Evolutionary conservation across 306 rosid species (phyloP).

Genomic region (Nissolia schottii): DNA sequence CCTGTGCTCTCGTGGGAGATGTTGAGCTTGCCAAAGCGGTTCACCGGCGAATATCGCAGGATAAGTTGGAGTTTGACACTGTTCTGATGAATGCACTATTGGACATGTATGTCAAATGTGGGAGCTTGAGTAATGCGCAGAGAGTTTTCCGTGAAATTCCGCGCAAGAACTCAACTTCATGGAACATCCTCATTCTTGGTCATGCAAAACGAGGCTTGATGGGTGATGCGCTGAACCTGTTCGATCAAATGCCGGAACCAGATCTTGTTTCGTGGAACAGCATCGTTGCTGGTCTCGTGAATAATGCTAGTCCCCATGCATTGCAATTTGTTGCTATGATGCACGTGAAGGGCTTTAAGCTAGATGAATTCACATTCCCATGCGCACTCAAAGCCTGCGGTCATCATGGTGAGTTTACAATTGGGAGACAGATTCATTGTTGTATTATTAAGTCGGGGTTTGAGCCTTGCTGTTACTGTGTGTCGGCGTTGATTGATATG

Average conservation of each 20-base stretch:
- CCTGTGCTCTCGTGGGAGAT: slow-evolving; percentile 58
- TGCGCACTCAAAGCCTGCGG: slow-evolving; percentile 65
- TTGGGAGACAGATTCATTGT: slow-evolving; percentile 70
- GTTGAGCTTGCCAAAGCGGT: slow-evolving; percentile 53
- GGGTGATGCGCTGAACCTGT: slow-evolving; percentile 56
- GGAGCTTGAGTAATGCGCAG: slow-evolving; percentile 56
- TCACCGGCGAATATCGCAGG: slow-evolving; percentile 38
- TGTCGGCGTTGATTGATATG: slow-evolving; percentile 78
- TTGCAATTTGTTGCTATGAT: slow-evolving; percentile 52
- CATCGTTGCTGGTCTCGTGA: slow-evolving; percentile 66
- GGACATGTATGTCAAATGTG: slow-evolving; percentile 90
- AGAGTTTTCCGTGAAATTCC: slow-evolving; percentile 47
- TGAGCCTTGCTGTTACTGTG: slow-evolving; percentile 52
- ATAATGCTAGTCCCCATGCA: slow-evolving; percentile 35
- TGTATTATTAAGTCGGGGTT: slow-evolving; percentile 53
- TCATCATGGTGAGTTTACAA: slow-evolving; percentile 28
- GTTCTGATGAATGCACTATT: slow-evolving; percentile 81
- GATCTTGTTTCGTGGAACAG: slow-evolving; percentile 77
- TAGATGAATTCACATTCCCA: slow-evolving; percentile 68
- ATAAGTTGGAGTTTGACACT: slow-evolving; percentile 48
- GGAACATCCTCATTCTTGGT: slow-evolving; percentile 69
- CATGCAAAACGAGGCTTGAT: slow-evolving; percentile 51
- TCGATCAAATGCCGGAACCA: slow-evolving; percentile 56
- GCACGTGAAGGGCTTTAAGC: slow-evolving; percentile 56
- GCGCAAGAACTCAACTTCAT: slow-evolving; percentile 44